A percentile compares a stretch with the other conserved stretches of the same genome.
Evolutionary conservation across 805 yeast genomes (phyloP).

Genomic region (Candida takata): DNA sequence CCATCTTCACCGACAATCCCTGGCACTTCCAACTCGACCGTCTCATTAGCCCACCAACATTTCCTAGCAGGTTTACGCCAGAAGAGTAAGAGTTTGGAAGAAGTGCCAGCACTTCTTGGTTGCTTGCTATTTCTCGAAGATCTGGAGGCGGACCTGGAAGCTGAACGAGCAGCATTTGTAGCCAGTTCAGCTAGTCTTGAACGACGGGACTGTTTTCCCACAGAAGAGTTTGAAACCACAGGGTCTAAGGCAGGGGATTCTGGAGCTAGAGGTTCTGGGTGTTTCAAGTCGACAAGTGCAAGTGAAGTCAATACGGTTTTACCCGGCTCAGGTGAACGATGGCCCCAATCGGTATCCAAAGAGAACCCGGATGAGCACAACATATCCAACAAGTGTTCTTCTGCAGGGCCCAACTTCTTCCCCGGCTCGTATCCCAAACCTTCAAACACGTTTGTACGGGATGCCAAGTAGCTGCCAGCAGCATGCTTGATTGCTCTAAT

Average conservation of each 20-base stretch:
- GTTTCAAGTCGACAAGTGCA: conserved; percentile 56
- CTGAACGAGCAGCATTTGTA: conserved; percentile 45
- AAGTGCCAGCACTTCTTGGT: conserved; percentile 32
- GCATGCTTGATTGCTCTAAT: conserved; percentile 63
- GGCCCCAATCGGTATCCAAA: conserved; percentile 72
- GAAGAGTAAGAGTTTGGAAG: conserved; percentile 69
- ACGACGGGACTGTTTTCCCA: conserved; percentile 30
- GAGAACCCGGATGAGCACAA: conserved; percentile 82
- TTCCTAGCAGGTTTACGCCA: conserved; percentile 99
- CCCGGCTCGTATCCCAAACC: conserved; percentile 63
- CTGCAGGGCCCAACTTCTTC: conserved; percentile 75
- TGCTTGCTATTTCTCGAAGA: conserved; percentile 23
- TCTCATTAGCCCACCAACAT: conserved; percentile 92
- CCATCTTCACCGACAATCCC: conserved; percentile 27
- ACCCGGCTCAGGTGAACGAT: conserved; percentile 78
- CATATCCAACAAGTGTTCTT: conserved; percentile 92
- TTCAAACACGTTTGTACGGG: conserved; percentile 58
- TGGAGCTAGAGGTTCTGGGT: conserved; percentile 22
- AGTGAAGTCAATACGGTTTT: conserved; percentile 84
- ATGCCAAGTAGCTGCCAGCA: conserved; percentile 61
- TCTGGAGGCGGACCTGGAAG: conserved; percentile 51
- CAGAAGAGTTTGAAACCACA: conserved; percentile 31
- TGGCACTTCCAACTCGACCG: conserved; percentile 36
- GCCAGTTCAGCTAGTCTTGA: conserved; percentile 60
- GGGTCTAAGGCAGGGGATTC: conserved; percentile 33